These are phyloP conservation scores for Nicotiana noctiflora DNA, from an alignment of 257 asterid species.

Conservation along the genomic window DNA sequence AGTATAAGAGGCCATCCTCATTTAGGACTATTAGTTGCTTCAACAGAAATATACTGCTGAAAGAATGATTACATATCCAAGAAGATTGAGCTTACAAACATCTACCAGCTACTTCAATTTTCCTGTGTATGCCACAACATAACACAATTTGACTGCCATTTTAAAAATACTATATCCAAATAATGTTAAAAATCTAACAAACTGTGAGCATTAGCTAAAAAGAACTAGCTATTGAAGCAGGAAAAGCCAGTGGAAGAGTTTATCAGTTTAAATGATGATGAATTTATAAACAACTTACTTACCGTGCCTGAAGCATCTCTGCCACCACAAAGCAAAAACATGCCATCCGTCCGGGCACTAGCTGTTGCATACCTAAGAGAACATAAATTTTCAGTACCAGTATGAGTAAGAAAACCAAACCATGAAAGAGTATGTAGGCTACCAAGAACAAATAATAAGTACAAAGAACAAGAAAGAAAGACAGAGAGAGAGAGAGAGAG, in stretches of 20 bases:
- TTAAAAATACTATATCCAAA: not conserved
- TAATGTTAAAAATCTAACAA: not conserved
- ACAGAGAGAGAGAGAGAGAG: not conserved
- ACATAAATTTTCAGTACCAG: not conserved
- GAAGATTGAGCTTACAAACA: not conserved
- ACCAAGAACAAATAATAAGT: not conserved
- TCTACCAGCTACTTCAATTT: not conserved
- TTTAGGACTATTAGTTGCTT: not conserved
- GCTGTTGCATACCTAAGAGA: conserved; percentile 95
- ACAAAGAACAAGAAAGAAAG: not conserved
- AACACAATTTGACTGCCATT: not conserved
- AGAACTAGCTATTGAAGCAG: not conserved
- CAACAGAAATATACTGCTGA: not conserved
- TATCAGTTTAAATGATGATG: not conserved
- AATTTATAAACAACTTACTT: conserved; percentile 28
- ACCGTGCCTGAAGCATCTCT: conserved; percentile 93
- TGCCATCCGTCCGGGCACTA: conserved; percentile 98
- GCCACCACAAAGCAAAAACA: conserved; percentile 99
- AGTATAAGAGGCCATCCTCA: not conserved
- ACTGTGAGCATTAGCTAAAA: not conserved
- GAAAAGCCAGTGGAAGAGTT: not conserved
- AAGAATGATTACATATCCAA: not conserved
- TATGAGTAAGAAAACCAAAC: not conserved
- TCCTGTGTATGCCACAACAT: not conserved
- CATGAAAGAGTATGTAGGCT: not conserved